Percentiles rank a stretch among this genome's conserved stretches.
Evolutionary conservation across 495 filamentous ascomycete genomes (phyloP).

Genomic region (Amorphotheca resinae): DNA sequence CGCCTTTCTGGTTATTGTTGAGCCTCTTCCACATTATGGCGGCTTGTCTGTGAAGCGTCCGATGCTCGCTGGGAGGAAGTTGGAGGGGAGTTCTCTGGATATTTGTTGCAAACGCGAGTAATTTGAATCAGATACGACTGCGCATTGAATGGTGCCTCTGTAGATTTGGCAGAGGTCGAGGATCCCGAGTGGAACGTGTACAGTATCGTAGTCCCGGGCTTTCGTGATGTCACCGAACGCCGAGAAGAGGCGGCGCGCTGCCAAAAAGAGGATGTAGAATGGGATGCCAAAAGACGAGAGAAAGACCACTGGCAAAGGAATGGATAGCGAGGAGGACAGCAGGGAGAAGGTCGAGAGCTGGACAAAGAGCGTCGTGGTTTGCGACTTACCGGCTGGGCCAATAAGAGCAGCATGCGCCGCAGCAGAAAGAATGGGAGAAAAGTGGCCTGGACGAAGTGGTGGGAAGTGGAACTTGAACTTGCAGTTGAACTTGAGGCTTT

Average conservation of each 20-base stretch:
- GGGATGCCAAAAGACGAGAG: too few species aligned
- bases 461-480: background rate
- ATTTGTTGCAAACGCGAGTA: background rate
- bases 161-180: too few species aligned
- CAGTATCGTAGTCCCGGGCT: background rate
- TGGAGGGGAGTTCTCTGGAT: background rate
- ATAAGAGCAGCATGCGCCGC: too few species aligned
- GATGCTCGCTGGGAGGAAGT: conserved; percentile 7
- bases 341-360: too few species aligned
- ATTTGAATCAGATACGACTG: background rate
- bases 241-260: background rate
- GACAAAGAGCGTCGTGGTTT: too few species aligned
- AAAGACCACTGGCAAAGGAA: too few species aligned
- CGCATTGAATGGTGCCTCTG: background rate
- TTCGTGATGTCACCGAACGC: background rate
- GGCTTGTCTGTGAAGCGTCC: conserved; percentile 6
- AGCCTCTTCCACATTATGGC: conserved; percentile 21
- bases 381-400: too few species aligned
- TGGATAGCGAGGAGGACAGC: too few species aligned
- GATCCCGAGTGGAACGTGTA: too few species aligned
- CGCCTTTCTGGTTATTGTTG: conserved; percentile 13
- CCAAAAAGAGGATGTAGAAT: too few species aligned
- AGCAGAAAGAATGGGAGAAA: background rate
- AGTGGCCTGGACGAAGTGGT: background rate
- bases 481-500: background rate